phyloP scores from a whole-genome alignment of 805 yeast genomes.

The Kodamaea kakaduensis region DNA sequence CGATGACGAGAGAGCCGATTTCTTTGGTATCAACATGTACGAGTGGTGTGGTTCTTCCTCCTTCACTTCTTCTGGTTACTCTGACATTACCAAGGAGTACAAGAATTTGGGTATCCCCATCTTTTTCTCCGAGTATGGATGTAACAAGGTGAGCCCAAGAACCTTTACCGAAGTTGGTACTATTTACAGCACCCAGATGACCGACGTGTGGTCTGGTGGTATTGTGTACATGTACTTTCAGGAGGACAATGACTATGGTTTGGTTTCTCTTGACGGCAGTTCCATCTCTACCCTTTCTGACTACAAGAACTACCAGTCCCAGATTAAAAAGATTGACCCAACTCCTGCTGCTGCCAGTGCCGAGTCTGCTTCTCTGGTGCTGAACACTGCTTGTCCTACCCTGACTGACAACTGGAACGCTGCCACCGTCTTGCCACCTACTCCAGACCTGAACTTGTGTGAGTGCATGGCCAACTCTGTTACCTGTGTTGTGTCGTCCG shows the following conservation, averaged over 20 bases:
- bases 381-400: conserved; percentile 37
- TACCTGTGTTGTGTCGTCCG: conserved; percentile 31
- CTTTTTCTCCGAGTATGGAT: conserved; percentile 82
- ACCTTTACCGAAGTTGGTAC: conserved; percentile 67
- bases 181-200: conserved; percentile 63
- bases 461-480: conserved; percentile 32
- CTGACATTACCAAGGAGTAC: conserved; percentile 60
- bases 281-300: conserved; percentile 60
- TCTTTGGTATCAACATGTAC: conserved; percentile 86
- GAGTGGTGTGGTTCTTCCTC: conserved; percentile 78
- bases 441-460: conserved; percentile 37
- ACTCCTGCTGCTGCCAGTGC: conserved; percentile 31
- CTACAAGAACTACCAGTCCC: conserved; percentile 57
- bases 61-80: conserved; percentile 60
- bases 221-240: conserved; percentile 82
- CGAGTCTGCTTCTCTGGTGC: conserved; percentile 18
- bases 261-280: conserved; percentile 48
- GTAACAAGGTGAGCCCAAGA: conserved; percentile 69
- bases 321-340: conserved; percentile 55
- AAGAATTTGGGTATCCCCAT: conserved; percentile 63
- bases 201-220: conserved; percentile 87
- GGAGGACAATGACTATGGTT: conserved; percentile 72
- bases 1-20: conserved; percentile 61
- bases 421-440: conserved; percentile 39
- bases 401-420: conserved; percentile 34